These are phyloP conservation scores for Capsicum baccatum DNA, from an alignment of 257 asterid species.

Conservation along the genomic window DNA sequence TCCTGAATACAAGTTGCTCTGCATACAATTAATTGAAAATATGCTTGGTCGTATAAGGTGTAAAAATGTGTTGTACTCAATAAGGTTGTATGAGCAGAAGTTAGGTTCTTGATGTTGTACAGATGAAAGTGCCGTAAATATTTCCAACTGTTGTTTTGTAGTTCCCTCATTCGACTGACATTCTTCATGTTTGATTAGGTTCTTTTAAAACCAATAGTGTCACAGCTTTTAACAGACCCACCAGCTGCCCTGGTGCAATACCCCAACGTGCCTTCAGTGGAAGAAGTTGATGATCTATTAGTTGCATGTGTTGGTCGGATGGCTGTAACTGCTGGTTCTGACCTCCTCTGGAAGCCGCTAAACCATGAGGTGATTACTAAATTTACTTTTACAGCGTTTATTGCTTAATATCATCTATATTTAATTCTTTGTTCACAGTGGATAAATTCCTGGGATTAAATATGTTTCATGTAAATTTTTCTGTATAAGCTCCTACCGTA, in stretches of 20 bases:
- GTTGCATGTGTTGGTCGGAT: constrained; percentile 81
- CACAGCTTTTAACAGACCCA: constrained; percentile 75
- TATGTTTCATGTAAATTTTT: not conserved
- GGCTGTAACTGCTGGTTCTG: constrained; percentile 95
- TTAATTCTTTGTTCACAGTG: not conserved
- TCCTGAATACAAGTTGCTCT: constrained; percentile 3
- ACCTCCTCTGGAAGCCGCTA: constrained; percentile 91
- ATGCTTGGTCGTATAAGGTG: constrained; percentile 6
- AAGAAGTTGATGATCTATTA: constrained; percentile 74
- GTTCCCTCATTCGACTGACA: constrained; percentile 21
- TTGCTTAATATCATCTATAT: not conserved
- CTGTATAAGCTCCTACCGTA: not conserved
- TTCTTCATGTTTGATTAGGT: constrained; percentile 52
- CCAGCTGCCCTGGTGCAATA: constrained; percentile 57
- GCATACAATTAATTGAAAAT: constrained; percentile 2
- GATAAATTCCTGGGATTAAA: not conserved
- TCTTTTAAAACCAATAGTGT: constrained; percentile 82
- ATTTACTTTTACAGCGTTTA: not conserved
- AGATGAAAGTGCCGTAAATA: not conserved
- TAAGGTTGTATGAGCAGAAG: constrained; percentile 14
- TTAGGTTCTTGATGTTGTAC: constrained; percentile 15
- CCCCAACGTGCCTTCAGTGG: constrained; percentile 61
- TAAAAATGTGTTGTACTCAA: not conserved
- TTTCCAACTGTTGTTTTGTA: not conserved
- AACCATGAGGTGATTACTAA: constrained; percentile 76